Base-by-base conservation (phyloP, 371 early-diverging fungal species). In the Actinomortierella wolfii region DNA sequence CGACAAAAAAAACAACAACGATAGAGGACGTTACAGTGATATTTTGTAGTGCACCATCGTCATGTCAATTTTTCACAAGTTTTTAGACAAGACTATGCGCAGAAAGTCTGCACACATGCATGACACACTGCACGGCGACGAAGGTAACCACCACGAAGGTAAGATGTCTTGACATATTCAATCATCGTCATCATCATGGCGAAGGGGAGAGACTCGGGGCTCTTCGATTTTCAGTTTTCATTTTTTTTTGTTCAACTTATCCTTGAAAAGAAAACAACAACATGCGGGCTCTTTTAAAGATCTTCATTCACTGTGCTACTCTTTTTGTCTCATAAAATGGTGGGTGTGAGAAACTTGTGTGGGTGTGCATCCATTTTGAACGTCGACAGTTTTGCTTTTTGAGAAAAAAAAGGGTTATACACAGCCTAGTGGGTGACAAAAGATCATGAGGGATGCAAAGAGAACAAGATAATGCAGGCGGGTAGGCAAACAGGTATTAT, bases 51-150 rank as follows among this genome's bases (percentile, higher is more conserved):
- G n/a, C n/a, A n/a, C n/a, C n/a, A n/a, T n/a, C n/a, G n/a, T n/a
- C n/a, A 69, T 68, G 69, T 63, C 69, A 18, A 15, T 68, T 41
- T 56, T 68, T 56, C 54, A 63, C 64, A 68, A 68, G 34, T 59
- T 63, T 42, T 50, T 68, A n/a, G 64, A 63, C 59, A 68, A 63
- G 44, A 68, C 64, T 28, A 25, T 59, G 41, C 69, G 59, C 25
- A 63, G 52, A 42, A 58, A 34, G 51, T 58, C 64, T n/a, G 2
- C 45, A 1, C 4, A 11, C 34, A 11, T 11, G 34, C 34, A 34
- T 34, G 34, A 34, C 34, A 3, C 29, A 43, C 56, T 28, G 8
- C 59, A 64, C 39, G 41, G n/a, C 34, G 58, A 54, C 47, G 63
- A 68, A 3, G 24, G 34, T 2, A 59, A 68, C 25, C 56, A 28